Percentiles rank a stretch among this genome's conserved stretches.
phyloP scores from a whole-genome alignment of 352 stramenopile species.

The Phytophthora meadii region DNA sequence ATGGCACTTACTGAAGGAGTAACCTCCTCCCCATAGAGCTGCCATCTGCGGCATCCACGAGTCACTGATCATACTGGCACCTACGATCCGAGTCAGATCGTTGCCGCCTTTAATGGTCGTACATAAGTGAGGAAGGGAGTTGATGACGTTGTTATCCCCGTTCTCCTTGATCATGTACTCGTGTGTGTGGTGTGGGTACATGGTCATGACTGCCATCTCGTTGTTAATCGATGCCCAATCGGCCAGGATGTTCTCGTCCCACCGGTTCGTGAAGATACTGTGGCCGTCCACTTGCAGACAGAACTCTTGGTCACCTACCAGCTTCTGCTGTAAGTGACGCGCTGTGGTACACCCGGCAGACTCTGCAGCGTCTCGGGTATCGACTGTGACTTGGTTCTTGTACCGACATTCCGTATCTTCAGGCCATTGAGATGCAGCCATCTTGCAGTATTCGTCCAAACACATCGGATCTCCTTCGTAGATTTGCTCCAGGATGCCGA shows the following conservation, averaged over 20 bases:
- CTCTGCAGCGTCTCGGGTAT: slow-evolving; percentile 70
- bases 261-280: slow-evolving; percentile 84
- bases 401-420: slow-evolving; percentile 63
- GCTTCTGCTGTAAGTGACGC: slow-evolving; percentile 76
- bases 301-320: slow-evolving; percentile 75
- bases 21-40: slow-evolving; percentile 74
- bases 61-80: slow-evolving; percentile 72
- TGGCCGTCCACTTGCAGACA: slow-evolving; percentile 85
- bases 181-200: slow-evolving; percentile 79
- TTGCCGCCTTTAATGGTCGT: slow-evolving; percentile 64
- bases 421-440: slow-evolving; percentile 65
- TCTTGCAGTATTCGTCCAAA: slow-evolving; percentile 80
- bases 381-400: slow-evolving; percentile 65
- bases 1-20: slow-evolving; percentile 85
- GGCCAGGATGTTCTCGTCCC: slow-evolving; percentile 69
- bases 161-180: slow-evolving; percentile 69
- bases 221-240: slow-evolving; percentile 78
- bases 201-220: slow-evolving; percentile 82
- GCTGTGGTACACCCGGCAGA: slow-evolving; percentile 75
- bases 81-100: slow-evolving; percentile 64
- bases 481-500: slow-evolving; percentile 84
- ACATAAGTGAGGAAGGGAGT: slow-evolving; percentile 74
- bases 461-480: slow-evolving; percentile 71
- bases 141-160: slow-evolving; percentile 70
- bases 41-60: slow-evolving; percentile 72